A percentile compares a stretch with the other conserved stretches of the same genome.
Evolutionary conservation across 768 basidiomycete genomes (phyloP).

Genomic region (Boletus subparvulus): DNA sequence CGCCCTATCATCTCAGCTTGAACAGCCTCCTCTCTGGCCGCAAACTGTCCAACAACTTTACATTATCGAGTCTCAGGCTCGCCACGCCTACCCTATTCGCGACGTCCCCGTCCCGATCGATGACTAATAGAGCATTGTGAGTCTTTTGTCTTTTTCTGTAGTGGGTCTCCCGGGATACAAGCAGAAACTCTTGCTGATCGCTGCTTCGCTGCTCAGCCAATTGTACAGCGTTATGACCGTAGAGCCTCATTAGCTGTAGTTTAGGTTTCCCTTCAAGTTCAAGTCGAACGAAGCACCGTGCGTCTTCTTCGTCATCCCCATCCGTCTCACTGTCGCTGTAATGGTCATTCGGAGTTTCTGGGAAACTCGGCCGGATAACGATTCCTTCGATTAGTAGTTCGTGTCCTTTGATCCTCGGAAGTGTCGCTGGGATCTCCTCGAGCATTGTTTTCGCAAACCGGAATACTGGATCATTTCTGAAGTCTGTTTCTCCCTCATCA

Average conservation of each 20-base stretch:
- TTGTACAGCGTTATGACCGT: background rate
- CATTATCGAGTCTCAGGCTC: background rate
- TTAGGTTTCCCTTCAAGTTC: background rate
- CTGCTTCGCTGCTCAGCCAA: background rate
- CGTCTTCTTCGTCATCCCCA: too few species aligned
- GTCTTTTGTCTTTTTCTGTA: too few species aligned
- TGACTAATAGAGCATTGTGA: background rate
- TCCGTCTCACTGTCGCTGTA: background rate
- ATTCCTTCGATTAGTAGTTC: conserved; percentile 12
- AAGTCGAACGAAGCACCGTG: background rate
- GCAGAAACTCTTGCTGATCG: background rate
- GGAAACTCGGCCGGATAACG: too few species aligned
- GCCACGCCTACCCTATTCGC: conserved; percentile 2
- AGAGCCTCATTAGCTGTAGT: background rate
- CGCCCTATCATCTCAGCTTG: conserved; percentile 1
- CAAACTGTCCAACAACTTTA: background rate
- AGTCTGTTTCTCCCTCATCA: background rate
- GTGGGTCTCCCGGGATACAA: background rate
- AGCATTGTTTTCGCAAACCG: background rate
- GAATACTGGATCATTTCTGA: background rate
- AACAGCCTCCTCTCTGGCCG: background rate
- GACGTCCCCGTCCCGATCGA: conserved; percentile 1
- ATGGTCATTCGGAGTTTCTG: background rate
- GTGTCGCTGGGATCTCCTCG: background rate
- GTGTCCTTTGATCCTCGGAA: background rate